A percentile compares a stretch with the other conserved stretches of the same genome.
phyloP scores from a whole-genome alignment of 768 basidiomycete species.

The Mycena belliarum region DNA sequence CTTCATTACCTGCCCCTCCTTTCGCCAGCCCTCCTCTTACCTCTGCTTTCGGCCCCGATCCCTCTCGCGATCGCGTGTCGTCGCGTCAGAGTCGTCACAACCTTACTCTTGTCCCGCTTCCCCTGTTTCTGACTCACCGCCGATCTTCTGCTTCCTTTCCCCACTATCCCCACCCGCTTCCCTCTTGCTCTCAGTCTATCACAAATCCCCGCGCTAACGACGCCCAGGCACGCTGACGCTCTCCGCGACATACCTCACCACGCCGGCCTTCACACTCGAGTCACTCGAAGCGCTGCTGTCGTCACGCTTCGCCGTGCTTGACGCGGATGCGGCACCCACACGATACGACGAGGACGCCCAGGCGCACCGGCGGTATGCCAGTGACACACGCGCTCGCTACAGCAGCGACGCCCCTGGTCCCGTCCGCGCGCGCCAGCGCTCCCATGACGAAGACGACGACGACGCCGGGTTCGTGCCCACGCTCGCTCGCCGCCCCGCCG shows the following conservation, averaged over 20 bases:
- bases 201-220: too few species aligned
- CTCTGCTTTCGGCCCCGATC: too few species aligned
- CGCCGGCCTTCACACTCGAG: constrained; percentile 72
- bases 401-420: background rate
- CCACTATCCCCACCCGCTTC: background rate
- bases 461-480: constrained; percentile 66
- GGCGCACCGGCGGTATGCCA: background rate
- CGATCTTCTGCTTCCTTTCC: background rate
- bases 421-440: background rate
- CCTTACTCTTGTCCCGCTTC: background rate
- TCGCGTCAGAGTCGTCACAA: too few species aligned
- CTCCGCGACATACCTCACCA: constrained; percentile 61
- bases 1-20: too few species aligned
- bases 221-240: constrained; percentile 62
- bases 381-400: background rate
- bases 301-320: constrained; percentile 68
- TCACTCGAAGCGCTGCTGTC: constrained; percentile 77
- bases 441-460: background rate
- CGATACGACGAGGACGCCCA: background rate
- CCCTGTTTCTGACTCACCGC: background rate
- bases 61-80: too few species aligned
- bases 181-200: background rate
- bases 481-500: constrained; percentile 56
- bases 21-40: too few species aligned
- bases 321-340: constrained; percentile 36